phyloP scores from a whole-genome alignment of 768 basidiomycete genomes.

The Lactifluus hygrophoroides region DNA sequence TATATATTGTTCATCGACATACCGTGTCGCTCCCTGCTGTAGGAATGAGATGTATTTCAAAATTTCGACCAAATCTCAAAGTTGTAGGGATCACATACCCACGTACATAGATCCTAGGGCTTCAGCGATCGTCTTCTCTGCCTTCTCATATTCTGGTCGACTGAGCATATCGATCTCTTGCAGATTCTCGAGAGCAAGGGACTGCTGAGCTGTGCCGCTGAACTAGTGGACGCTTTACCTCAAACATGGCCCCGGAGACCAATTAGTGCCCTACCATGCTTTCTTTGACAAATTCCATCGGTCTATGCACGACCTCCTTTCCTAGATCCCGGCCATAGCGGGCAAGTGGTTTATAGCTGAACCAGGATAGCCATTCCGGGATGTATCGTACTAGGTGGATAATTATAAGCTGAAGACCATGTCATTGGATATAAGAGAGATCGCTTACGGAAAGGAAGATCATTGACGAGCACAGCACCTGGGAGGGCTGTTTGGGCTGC shows the following conservation, averaged over 20 bases:
- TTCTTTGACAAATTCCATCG: not conserved
- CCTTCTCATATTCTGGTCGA: not conserved
- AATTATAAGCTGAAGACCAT: too few relatives aligned
- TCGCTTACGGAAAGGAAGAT: not conserved
- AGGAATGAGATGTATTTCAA: not conserved
- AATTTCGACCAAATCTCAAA: not conserved
- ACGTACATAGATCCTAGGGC: not conserved
- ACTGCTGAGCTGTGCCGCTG: constrained; percentile 7
- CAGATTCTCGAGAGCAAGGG: constrained; percentile 1
- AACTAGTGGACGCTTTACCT: not conserved
- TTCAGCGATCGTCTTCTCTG: not conserved
- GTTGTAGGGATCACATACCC: not conserved
- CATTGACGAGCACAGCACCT: not conserved
- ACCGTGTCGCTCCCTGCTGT: constrained; percentile 7
- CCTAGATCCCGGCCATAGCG: not conserved
- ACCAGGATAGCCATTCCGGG: constrained; percentile 6
- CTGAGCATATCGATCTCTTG: not conserved
- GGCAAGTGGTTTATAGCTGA: constrained; percentile 6
- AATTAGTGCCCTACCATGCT: not conserved
- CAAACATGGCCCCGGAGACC: not conserved
- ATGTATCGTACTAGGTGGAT: constrained; percentile 3
- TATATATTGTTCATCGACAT: not conserved
- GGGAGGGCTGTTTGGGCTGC: not conserved
- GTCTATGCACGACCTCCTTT: not conserved
- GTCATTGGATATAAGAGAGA: not conserved